Base-by-base conservation (phyloP, 345 rosid genomes). In the Reutealis trisperma region DNA sequence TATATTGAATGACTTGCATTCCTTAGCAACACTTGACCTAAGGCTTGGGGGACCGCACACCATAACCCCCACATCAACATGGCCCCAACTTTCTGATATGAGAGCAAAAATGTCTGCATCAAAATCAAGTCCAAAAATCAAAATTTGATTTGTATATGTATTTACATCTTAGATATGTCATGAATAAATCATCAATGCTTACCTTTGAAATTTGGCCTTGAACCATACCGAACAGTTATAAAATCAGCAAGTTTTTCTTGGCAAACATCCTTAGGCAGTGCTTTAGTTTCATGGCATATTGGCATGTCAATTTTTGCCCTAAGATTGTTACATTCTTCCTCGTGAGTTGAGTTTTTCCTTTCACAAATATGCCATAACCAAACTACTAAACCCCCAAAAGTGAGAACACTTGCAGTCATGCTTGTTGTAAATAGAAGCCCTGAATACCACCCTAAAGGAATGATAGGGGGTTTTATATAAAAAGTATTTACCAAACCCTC, bases 31-130 rank as follows among this genome's bases (percentile, higher is more conserved):
- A 69, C 87, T 87, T 8, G 92, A 41, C 80, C 88, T 91, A 24
- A 94, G 94, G 75, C 84, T 77, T 54, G 90, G 79, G 10, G 96
- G 98, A 60, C 98, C 98, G 24, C 97, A 94, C 7, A 92, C 90
- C 8, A 91, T 84, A 1, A 91, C 98, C 12, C 98, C 97, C 24
- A 87, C 87, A 64, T 94, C 94, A 12, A 86, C 94, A 71, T 80
- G 55, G 3, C 94, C 97, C 95, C 92, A 90, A 24, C 80, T 78
- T 71, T 81, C 85, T 59, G 87, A 77, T 62, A 78, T 42, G 6
- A 82, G 71, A 69, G 75, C 89, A 68, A 92, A 86, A 52, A 92
- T 88, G 59, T 91, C 97, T 92, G 89, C 86, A 84, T 63, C 5
- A 34, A 14, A 34, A 8, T 60, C 30, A 60, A 60, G 2, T 6